Base-by-base conservation (phyloP, 257 asterid species). In the Przewalskia tangutica region DNA sequence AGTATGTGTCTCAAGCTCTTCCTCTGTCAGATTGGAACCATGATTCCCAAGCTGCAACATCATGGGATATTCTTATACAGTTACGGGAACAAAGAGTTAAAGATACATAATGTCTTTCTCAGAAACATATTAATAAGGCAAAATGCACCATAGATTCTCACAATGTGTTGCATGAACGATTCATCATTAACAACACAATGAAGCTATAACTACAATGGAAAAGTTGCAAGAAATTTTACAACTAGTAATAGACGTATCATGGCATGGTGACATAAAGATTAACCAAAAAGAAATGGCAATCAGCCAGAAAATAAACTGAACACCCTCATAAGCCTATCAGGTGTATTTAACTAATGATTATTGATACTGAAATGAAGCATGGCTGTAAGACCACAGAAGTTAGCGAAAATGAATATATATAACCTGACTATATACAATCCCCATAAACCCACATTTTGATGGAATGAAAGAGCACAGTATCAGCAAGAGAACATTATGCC, bases 1-100 rank as follows among this genome's bases (percentile, higher is more conserved):
- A 34, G 97, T 93, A 85, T 93, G 97, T 59, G 97, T 93, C 85
- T 90, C 97, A 73, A 93, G 97, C 86, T 93, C 97, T 86, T 92
- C 97, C 87, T 93, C 97, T 0, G 97, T 92, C 85, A 93, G 86
- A 89, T 92, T 91, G 81, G 97, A 92, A 63, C 95, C 94, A 87
- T 92, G 92, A 82, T 85, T 85, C 48, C 97, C 95, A 81, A 93
- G 97, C 97, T 93, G 90, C 84, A 48, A 62, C 55, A 77, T 40
- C 55, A 46, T 6, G n/a, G 13, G 42, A 7, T 77, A 50, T 11
- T 27, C 17, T 9, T 14, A 83, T 20, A 23, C 54, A 40, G 27
- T 60, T 23, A 48, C 27, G 5, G 42, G 62, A 75, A 27, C 34
- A 75, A 50, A 23, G 27, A 75, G 62, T 51, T 23, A 50, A 50